Base-by-base conservation (phyloP, 2,329 filamentous ascomycete genomes). In the Cercospora sesami region DNA sequence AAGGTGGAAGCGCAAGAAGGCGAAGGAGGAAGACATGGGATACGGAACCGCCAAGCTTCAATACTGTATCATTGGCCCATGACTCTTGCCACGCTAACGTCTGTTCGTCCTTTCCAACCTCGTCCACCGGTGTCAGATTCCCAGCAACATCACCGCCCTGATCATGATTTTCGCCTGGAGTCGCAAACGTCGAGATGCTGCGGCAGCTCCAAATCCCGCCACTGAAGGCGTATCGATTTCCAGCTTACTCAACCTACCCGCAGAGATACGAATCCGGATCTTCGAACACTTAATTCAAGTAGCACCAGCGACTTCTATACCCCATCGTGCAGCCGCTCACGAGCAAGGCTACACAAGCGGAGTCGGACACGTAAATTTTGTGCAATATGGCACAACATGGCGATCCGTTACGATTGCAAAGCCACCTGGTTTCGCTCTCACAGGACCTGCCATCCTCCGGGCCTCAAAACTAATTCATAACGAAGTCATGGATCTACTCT, bases 401-500 rank as follows among this genome's bases (percentile, higher is more conserved):
- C 64, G 62, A 23, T 65, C 64, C 23, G 45, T 70, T 39, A 64
- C 61, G 4, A 63, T 68, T 18, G 69, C 66, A 5, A 66, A 59
- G 16, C 69, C 66, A 1, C 66, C 69, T n/a, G 66, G 61, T 9
- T 65, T 70, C 30, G 39, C 36, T 16, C 39, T 62, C 6, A 31
- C 21, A 1, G 61, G 28, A 14, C 58, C 69, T 16, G 39, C 69
- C 28, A 66, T 68, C 16, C 66, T 70, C 18, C 64, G 66, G 10
- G 31, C 31, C 21, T 68, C 64, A 23, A 58, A 31, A 42, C 53
- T 33, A 12, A 64, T 70, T 9, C 58, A 70, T 26, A 60, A 60
- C n/a, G 69, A 70, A 58, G 58, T 60, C 23, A 64, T 67, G 63
- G 61, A 64, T 18, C 9, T 68, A 12, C 48, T 70, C 12, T 66